Conservation (phyloP, 2,329 filamentous ascomycete species). For the Rosellinia necatrix region DNA sequence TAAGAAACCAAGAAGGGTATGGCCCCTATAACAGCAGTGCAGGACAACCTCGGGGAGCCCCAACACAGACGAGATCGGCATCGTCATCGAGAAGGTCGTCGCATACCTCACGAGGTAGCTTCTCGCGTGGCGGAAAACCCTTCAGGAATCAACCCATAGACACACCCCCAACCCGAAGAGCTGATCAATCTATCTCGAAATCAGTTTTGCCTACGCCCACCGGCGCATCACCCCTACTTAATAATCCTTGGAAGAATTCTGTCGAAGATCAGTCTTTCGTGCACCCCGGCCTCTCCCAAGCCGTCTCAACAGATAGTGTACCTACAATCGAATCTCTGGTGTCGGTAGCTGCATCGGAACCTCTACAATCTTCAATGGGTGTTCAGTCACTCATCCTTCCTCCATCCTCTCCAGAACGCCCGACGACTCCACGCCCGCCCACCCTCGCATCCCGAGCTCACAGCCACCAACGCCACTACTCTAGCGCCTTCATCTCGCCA, state of each 20-base stretch:
- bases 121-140: slow-evolving; percentile 46
- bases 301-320: slow-evolving; percentile 40
- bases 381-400: slow-evolving; percentile 26
- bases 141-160: slow-evolving; percentile 43
- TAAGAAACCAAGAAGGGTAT: slow-evolving; percentile 52
- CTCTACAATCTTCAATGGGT: slow-evolving; percentile 31
- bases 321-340: slow-evolving; percentile 38
- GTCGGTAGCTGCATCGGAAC: slow-evolving; percentile 37
- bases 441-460: slow-evolving; percentile 42
- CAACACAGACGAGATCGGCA: slow-evolving; percentile 25
- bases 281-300: slow-evolving; percentile 44
- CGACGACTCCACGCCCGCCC: slow-evolving; percentile 38
- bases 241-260: slow-evolving; percentile 50
- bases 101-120: slow-evolving; percentile 51
- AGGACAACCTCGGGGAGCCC: slow-evolving; percentile 21
- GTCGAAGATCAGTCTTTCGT: slow-evolving; percentile 35
- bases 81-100: slow-evolving; percentile 54
- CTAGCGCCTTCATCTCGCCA: slow-evolving; percentile 60
- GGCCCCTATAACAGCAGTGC: slow-evolving; percentile 40
- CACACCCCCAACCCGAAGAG: slow-evolving; percentile 43
- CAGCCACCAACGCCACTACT: slow-evolving; percentile 47
- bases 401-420: slow-evolving; percentile 37
- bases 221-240: slow-evolving; percentile 47
- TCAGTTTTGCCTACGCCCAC: slow-evolving; percentile 38
- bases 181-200: slow-evolving; percentile 40